phyloP scores from a whole-genome alignment of 2,329 filamentous ascomycete species.

The Fusarium sp. region DNA sequence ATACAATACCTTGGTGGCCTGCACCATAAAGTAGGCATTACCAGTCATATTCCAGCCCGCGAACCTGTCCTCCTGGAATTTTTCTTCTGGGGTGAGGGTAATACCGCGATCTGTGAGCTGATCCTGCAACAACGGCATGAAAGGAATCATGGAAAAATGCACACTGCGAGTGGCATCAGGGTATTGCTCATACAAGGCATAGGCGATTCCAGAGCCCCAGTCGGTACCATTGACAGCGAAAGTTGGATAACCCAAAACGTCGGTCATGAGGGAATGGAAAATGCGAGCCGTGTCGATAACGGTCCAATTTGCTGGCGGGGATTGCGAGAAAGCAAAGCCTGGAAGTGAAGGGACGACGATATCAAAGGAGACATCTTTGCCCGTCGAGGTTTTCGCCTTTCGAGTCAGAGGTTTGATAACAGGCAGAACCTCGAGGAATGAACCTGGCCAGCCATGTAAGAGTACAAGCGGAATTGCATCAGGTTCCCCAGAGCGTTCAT shows the following conservation, averaged over 20 bases:
- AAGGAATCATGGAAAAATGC: slow-evolving; percentile 30
- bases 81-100: slow-evolving; percentile 12
- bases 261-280: slow-evolving; percentile 53
- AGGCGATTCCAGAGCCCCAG: slow-evolving; percentile 23
- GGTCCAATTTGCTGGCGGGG: slow-evolving; percentile 49
- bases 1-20: neutral
- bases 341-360: slow-evolving; percentile 53
- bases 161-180: slow-evolving; percentile 20
- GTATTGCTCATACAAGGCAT: slow-evolving; percentile 26
- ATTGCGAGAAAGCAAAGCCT: slow-evolving; percentile 52
- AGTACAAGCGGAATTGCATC: slow-evolving; percentile 55
- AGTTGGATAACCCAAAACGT: slow-evolving; percentile 52
- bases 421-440: slow-evolving; percentile 57
- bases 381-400: neutral
- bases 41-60: slow-evolving; percentile 10
- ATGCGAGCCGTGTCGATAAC: slow-evolving; percentile 52
- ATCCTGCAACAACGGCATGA: slow-evolving; percentile 6
- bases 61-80: slow-evolving; percentile 3
- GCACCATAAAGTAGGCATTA: slow-evolving; percentile 26
- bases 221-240: slow-evolving; percentile 37
- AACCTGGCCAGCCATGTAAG: slow-evolving; percentile 59
- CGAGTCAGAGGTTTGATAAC: slow-evolving; percentile 11
- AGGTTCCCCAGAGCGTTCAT: slow-evolving; percentile 26
- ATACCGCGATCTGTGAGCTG: slow-evolving; percentile 21
- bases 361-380: slow-evolving; percentile 21